Evolutionary conservation across 208 protist species (phyloP).

Genomic region (Leishmania gerbilli): DNA sequence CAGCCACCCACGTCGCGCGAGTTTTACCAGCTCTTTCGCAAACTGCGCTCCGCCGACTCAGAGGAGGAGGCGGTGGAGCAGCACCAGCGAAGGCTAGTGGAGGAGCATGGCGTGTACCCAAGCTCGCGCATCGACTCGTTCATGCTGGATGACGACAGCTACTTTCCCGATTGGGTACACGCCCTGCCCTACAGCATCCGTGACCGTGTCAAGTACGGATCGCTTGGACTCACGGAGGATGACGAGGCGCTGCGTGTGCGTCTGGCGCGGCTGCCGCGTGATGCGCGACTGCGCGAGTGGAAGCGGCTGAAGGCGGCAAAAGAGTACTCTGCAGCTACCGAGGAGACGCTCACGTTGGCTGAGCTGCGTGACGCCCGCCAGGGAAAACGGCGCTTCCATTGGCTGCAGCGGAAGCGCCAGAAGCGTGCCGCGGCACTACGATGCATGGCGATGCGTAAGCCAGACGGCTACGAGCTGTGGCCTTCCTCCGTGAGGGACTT

Average conservation of each 20-base stretch:
- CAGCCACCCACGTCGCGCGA: slow-evolving; percentile 72
- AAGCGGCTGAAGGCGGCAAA: slow-evolving; percentile 70
- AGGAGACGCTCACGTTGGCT: slow-evolving; percentile 72
- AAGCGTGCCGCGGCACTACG: slow-evolving; percentile 63
- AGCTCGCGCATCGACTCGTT: slow-evolving; percentile 79
- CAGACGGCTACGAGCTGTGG: slow-evolving; percentile 71
- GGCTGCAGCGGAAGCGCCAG: slow-evolving; percentile 81
- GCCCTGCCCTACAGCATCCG: slow-evolving; percentile 84
- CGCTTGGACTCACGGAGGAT: slow-evolving; percentile 85
- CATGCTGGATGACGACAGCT: slow-evolving; percentile 86
- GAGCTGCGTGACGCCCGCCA: slow-evolving; percentile 79
- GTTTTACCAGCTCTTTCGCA: slow-evolving; percentile 67
- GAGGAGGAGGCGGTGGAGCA: slow-evolving; percentile 58
- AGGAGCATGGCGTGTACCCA: slow-evolving; percentile 83
- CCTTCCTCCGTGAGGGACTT: slow-evolving; percentile 78
- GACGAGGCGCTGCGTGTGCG: slow-evolving; percentile 84
- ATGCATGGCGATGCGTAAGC: slow-evolving; percentile 78
- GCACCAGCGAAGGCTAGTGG: slow-evolving; percentile 69
- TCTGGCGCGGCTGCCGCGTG: slow-evolving; percentile 69
- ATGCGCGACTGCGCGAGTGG: slow-evolving; percentile 75
- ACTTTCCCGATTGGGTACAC: slow-evolving; percentile 87
- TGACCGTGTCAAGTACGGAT: slow-evolving; percentile 90
- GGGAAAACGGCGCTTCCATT: slow-evolving; percentile 85
- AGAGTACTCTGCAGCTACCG: slow-evolving; percentile 69
- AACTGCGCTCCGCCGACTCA: slow-evolving; percentile 53